These are phyloP conservation scores for Canariomyces notabilis DNA, from an alignment of 2,329 filamentous ascomycete species.

Conservation along the genomic window DNA sequence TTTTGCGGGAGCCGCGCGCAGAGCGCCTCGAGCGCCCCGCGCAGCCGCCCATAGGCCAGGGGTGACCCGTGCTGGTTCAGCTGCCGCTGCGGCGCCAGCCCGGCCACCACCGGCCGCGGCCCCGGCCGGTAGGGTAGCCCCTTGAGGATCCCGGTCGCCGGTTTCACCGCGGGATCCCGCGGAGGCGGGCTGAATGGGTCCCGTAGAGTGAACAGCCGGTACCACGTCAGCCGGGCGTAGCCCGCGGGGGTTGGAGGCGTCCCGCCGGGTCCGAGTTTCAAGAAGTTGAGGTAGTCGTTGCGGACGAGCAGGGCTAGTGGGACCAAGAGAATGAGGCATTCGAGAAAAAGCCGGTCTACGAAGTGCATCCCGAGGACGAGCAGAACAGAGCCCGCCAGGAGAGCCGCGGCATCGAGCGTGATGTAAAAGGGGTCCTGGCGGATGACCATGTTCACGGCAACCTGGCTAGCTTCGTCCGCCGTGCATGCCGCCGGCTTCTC, in stretches of 20 bases:
- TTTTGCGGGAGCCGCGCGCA: constrained; percentile 39
- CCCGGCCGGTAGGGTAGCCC: constrained; percentile 58
- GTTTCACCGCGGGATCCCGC: constrained; percentile 46
- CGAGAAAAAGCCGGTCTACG: constrained; percentile 42
- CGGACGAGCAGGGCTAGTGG: constrained; percentile 50
- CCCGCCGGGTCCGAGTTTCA: constrained; percentile 73
- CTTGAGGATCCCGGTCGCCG: constrained; percentile 54
- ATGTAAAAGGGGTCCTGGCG: constrained; percentile 48
- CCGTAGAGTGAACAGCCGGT: constrained; percentile 65
- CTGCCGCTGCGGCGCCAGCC: constrained; percentile 79
- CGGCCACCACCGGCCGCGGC: constrained; percentile 61
- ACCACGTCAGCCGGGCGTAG: constrained; percentile 67
- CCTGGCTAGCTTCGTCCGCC: constrained; percentile 15
- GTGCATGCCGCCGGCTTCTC: constrained; percentile 10
- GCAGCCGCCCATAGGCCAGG: constrained; percentile 51
- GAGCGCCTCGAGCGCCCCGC: constrained; percentile 48
- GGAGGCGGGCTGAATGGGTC: constrained; percentile 61
- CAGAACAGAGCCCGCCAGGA: constrained; percentile 40
- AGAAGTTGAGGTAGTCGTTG: constrained; percentile 70
- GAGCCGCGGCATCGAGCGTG: constrained; percentile 47
- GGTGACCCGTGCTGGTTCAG: constrained; percentile 58
- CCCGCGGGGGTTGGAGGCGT: constrained; percentile 69
- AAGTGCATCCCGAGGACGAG: constrained; percentile 51
- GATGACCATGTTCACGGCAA: constrained; percentile 39
- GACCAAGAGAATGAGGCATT: constrained; percentile 45